Conservation (phyloP, 2,329 filamentous ascomycete genomes). For the Diaporthe sp. region DNA sequence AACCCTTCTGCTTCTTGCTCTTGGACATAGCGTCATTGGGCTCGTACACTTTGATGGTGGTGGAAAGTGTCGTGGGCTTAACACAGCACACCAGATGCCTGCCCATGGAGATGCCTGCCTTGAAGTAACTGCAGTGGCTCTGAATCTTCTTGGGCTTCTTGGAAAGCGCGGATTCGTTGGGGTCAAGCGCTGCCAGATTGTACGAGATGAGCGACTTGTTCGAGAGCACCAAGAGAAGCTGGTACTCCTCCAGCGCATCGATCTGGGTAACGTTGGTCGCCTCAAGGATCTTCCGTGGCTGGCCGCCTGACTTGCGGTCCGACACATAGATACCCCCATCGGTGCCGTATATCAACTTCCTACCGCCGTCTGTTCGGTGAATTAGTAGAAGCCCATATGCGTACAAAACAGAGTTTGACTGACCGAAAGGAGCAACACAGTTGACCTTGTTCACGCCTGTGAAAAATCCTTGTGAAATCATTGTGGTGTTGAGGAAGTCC, state of each 20-base stretch:
- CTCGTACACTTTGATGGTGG: slow-evolving; percentile 99
- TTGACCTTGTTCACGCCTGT: slow-evolving; percentile 85
- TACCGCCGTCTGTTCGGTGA: slow-evolving; percentile 81
- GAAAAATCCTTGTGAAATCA: slow-evolving; percentile 73
- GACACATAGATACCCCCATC: slow-evolving; percentile 94
- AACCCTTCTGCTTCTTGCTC: slow-evolving; percentile 94
- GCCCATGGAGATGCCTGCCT: slow-evolving; percentile 93
- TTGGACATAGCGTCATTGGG: slow-evolving; percentile 95
- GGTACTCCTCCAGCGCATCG: slow-evolving; percentile 95
- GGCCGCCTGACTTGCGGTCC: slow-evolving; percentile 91
- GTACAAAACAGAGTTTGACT: slow-evolving; percentile 49
- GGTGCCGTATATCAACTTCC: slow-evolving; percentile 94
- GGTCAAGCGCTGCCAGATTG: slow-evolving; percentile 86
- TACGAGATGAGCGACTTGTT: slow-evolving; percentile 96
- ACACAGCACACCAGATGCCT: slow-evolving; percentile 96
- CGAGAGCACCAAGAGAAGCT: slow-evolving; percentile 89
- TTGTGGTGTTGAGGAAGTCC: slow-evolving; percentile 86
- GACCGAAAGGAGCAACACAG: slow-evolving; percentile 92
- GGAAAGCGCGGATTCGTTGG: slow-evolving; percentile 82
- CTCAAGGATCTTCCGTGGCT: slow-evolving; percentile 83
- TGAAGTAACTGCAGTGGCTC: slow-evolving; percentile 98
- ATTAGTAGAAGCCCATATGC: slow-evolving; percentile 42
- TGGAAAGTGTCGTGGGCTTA: slow-evolving; percentile 92
- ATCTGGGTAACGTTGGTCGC: slow-evolving; percentile 91
- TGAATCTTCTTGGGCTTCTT: slow-evolving; percentile 96